phyloP scores from a whole-genome alignment of 345 rosid genomes.

The Syzygium oleosum region DNA sequence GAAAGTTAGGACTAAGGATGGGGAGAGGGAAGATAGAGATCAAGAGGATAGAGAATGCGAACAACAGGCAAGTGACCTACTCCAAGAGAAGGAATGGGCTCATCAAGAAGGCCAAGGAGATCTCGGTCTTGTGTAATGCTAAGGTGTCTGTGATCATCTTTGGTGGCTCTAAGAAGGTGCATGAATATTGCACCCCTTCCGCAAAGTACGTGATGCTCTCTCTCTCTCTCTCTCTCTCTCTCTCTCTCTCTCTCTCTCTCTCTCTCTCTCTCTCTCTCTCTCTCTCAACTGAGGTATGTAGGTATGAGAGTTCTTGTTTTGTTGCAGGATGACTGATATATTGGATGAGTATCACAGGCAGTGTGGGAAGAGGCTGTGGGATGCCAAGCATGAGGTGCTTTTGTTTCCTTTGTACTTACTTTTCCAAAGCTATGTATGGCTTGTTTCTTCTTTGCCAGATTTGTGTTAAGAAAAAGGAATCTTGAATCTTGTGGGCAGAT shows the following conservation, averaged over 20 bases:
- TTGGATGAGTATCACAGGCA: conserved; percentile 71
- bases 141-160: conserved; percentile 34
- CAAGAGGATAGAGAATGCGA: conserved; percentile 37
- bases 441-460: conserved; percentile 1
- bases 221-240: background rate
- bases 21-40: conserved; percentile 50
- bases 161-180: conserved; percentile 36
- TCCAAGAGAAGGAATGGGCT: conserved; percentile 42
- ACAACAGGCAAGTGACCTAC: conserved; percentile 40
- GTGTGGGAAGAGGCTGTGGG: conserved; percentile 84
- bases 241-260: background rate
- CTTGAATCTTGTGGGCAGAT: background rate
- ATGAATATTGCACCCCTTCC: conserved; percentile 25
- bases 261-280: too few species aligned
- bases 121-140: conserved; percentile 38
- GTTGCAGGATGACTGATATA: conserved; percentile 53
- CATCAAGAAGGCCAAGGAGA: conserved; percentile 44
- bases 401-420: background rate
- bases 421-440: background rate
- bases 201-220: background rate
- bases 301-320: background rate
- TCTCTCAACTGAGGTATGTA: background rate
- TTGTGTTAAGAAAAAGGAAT: conserved; percentile 3
- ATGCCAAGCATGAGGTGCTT: conserved; percentile 91
- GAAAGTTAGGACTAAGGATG: conserved; percentile 3